Evolutionary conservation across 2,329 filamentous ascomycete species (phyloP).

Genomic region (Trichoderma harzianum): DNA sequence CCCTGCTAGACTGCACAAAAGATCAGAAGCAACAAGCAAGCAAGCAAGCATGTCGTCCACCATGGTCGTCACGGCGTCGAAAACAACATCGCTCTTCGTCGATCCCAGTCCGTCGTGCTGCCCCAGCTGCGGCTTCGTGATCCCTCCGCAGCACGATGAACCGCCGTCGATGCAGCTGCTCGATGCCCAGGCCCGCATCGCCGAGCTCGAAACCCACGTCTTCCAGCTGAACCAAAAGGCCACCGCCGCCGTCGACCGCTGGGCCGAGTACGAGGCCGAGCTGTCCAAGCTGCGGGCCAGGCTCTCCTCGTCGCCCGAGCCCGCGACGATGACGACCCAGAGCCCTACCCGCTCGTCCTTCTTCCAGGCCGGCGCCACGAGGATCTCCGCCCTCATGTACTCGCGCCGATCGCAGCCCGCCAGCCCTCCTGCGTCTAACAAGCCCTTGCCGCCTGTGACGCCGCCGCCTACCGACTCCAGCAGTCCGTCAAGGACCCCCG

Average conservation of each 20-base stretch:
- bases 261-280: constrained; percentile 80
- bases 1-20: not conserved
- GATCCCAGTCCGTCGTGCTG: constrained; percentile 40
- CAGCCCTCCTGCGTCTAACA: constrained; percentile 29
- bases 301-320: constrained; percentile 23
- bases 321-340: constrained; percentile 20
- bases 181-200: constrained; percentile 57
- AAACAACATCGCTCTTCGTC: constrained; percentile 25
- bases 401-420: constrained; percentile 41
- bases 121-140: constrained; percentile 48
- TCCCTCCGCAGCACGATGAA: constrained; percentile 32
- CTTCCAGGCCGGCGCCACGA: constrained; percentile 43
- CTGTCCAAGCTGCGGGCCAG: constrained; percentile 55
- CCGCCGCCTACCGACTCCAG: constrained; percentile 22
- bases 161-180: constrained; percentile 43
- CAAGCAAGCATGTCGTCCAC: constrained; percentile 27
- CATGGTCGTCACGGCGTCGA: constrained; percentile 28
- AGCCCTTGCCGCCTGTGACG: constrained; percentile 22
- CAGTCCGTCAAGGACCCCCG: not conserved
- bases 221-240: constrained; percentile 68
- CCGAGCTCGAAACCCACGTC: constrained; percentile 69
- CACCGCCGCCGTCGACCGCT: constrained; percentile 59
- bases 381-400: constrained; percentile 44
- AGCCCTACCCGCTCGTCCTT: constrained; percentile 43
- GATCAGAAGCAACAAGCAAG: not conserved